Base-by-base conservation (phyloP, 2,329 filamentous ascomycete species). In the Chaetomiaceae sp. region DNA sequence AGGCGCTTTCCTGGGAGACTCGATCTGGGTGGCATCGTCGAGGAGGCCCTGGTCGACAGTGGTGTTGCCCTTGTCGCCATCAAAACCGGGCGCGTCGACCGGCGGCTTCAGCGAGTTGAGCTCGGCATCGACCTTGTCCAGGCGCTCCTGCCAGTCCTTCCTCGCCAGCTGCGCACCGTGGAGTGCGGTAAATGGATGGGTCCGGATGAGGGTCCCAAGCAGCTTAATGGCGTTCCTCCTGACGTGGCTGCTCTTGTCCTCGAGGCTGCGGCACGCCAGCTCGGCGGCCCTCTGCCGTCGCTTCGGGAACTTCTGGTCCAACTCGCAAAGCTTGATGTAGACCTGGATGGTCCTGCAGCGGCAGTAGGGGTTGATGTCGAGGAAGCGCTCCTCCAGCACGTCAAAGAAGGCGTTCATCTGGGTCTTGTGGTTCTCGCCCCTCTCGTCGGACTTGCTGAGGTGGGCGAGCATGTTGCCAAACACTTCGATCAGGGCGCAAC, bases 171-270 rank as follows among this genome's bases (percentile, higher is more conserved):
- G 85, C 0, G 90, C 91, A 20, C 91, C 91, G 64, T 97, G 91
- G 74, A 96, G 86, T 17, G 91, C 84, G 34, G 88, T 90, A 64
- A 96, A 99, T 1, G 94, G 94, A 68, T 99, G 94, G 0, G 91
- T 96, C 58, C 91, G 90, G 63, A 99, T 89, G 6, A 99, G 76
- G 39, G 88, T 88, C 6, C 86, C 88, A 1, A 99, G 78, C 6
- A 99, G 75, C 70, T 96, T 97, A 68, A 99, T 94, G 2, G 94
- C 91, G 68, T 97, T 97, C 54, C 91, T 83, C 57, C 94, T 82
- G 29, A 99, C 94, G 64, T 97, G 95, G 71, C 94, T 99, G 73
- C 92, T 97, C 77, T 95, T 97, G 73, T 99, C 95, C 69, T 96
- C 89, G 3, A 99, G 77, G 69, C 92, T 97, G 62, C 89, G 83